Base-by-base conservation (phyloP, 2,329 filamentous ascomycete species). In the Piedraia hortae region DNA sequence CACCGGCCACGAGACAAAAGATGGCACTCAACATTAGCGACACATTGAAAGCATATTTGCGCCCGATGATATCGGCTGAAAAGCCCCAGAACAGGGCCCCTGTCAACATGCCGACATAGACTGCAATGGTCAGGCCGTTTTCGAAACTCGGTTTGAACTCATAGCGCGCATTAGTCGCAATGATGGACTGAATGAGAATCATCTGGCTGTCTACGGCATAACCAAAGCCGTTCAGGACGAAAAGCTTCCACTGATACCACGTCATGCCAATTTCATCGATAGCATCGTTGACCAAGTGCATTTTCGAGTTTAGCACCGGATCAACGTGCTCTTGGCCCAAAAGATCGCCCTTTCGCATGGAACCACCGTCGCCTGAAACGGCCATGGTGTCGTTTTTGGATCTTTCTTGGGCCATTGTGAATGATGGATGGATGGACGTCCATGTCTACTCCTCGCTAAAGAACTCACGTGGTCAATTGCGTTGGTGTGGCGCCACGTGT, bases 31-130 rank as follows among this genome's bases (percentile, higher is more conserved):
- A 54, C 6, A 73, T 48, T 2, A 61, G 63, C 11, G 60, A 44
- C 34, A 25, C 13, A 14, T 23, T 23, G 46, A 74, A 75, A 4
- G 68, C 67, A 31, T 59, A 61, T 29, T 59, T 58, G 19, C 68
- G 53, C 4, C 67, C 68, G 28, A 73, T 63, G 15, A 73, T 53
- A 34, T 74, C 68, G 11, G 64, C 65, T 3, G 53, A 53, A 14
- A 69, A 42, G 2, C 67, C 67, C 66, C 67, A 74, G 43, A 72
- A 71, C 12, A 71, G 37, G 9, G 62, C 63, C 2, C 64, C 59
- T 0, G 48, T 29, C 22, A 54, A 47, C 47, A 54, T 53, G 26
- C 51, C 51, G 5, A 27, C 50, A 33, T 67, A 72, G 1, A 53
- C 55, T 4, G 66, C 56, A 21, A 71, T 56, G 2, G 58, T 70